phyloP scores from a whole-genome alignment of 306 rosid genomes.

The Lathyrus tuberosus region DNA sequence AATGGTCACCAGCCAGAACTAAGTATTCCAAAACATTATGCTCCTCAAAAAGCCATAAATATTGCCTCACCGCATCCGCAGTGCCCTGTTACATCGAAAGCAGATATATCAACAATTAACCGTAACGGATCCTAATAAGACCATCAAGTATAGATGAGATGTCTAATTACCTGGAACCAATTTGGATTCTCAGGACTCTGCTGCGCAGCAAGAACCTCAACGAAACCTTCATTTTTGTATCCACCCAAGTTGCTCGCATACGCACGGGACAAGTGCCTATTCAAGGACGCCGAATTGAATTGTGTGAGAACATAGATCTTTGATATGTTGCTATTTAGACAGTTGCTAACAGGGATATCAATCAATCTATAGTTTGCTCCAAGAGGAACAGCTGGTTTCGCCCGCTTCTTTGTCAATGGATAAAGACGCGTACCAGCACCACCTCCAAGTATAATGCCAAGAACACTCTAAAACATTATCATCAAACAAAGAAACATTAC shows the following conservation, averaged over 20 bases:
- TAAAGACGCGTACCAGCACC: conserved; percentile 97
- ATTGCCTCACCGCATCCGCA: conserved; percentile 97
- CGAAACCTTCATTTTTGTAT: conserved; percentile 93
- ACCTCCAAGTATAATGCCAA: conserved; percentile 91
- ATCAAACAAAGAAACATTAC: conserved; percentile 25
- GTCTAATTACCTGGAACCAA: conserved; percentile 84
- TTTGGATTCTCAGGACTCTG: conserved; percentile 99
- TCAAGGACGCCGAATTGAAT: conserved; percentile 93
- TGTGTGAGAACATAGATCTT: conserved; percentile 98
- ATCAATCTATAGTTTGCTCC: conserved; percentile 96
- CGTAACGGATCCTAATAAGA: too few species aligned
- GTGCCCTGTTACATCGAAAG: conserved; percentile 63
- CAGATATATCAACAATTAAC: neutral
- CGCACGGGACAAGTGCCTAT: conserved; percentile 93
- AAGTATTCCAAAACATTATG: conserved; percentile 91
- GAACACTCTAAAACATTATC: conserved; percentile 67
- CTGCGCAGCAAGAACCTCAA: conserved; percentile 98
- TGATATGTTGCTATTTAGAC: conserved; percentile 85
- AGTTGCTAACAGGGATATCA: conserved; percentile 95
- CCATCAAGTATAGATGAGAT: neutral
- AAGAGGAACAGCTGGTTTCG: conserved; percentile 97
- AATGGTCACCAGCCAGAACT: conserved; percentile 92
- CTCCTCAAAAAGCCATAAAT: conserved; percentile 93
- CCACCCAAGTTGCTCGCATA: conserved; percentile 99
- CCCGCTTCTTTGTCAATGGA: conserved; percentile 93